phyloP scores from a whole-genome alignment of 2,329 filamentous ascomycete species.

The Thelonectria discophora region DNA sequence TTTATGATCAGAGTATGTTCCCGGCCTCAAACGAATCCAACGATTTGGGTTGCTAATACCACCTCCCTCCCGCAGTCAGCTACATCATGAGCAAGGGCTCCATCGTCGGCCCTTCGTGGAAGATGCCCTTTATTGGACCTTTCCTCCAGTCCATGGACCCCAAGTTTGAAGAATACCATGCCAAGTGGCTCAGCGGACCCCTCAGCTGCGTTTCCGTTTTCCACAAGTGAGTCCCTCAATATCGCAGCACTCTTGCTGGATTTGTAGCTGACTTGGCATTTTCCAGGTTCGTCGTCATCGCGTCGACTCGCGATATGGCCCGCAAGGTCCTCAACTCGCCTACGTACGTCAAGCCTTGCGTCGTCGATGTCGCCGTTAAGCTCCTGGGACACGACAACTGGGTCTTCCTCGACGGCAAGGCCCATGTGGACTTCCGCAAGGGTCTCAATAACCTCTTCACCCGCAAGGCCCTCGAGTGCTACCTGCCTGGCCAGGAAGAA shows the following conservation, averaged over 20 bases:
- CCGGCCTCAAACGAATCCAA: not conserved
- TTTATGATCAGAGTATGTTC: constrained; percentile 88
- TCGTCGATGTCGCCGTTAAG: constrained; percentile 94
- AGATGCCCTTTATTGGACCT: constrained; percentile 90
- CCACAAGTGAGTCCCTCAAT: constrained; percentile 78
- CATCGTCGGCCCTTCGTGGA: constrained; percentile 78
- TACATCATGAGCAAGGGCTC: constrained; percentile 79
- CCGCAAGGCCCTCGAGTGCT: constrained; percentile 83
- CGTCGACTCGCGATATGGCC: constrained; percentile 92
- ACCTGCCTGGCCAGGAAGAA: constrained; percentile 91
- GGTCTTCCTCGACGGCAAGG: constrained; percentile 96
- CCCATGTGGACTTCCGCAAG: constrained; percentile 96
- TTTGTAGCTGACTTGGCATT: constrained; percentile 20
- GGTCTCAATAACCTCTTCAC: constrained; percentile 96
- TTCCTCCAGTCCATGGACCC: constrained; percentile 93
- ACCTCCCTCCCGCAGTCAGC: constrained; percentile 62
- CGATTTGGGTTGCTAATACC: constrained; percentile 31
- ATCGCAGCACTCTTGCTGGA: not conserved
- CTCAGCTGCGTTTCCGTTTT: constrained; percentile 98
- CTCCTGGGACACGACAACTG: constrained; percentile 92
- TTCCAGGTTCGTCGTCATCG: constrained; percentile 91
- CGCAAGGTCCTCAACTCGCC: constrained; percentile 98
- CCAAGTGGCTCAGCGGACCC: constrained; percentile 90
- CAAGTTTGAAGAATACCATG: constrained; percentile 89
- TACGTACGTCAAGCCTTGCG: constrained; percentile 89